Evolutionary conservation across 2,329 filamentous ascomycete species (phyloP), one percentile per base, ranked within the genome.

Genomic region (Xylariaceae sp.): DNA sequence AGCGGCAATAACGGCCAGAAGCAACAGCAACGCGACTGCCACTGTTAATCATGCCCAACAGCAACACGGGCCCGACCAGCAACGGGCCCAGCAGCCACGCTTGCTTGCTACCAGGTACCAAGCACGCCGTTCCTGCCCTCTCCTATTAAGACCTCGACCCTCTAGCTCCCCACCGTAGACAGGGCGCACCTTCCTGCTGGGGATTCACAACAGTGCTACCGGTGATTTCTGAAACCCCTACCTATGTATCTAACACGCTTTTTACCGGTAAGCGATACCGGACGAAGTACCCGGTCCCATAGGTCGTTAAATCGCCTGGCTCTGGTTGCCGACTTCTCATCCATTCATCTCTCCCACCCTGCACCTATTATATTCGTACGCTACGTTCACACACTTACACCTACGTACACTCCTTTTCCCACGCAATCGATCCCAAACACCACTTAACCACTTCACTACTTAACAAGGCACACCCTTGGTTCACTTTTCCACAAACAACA

Each of bases 111-210:
- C 12, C 37, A 48, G 6, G 29, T 37, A 37, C 8, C 35, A 37
- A 7, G 44, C 31, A 6, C 27, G 31, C 31, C 44, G 11, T 41
- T 53, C 50, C 37, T 39, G 31, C 45, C 45, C 34, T 49, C 44
- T 43, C 32, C 35, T 31, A 34, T 29, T 26, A 35, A 35, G 35
- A 19, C 50, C 19, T 52, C 44, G n/a, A 41, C 35, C 42, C 27
- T 50, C 41, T 30, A 19, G 19, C 32, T 34, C 5, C 32, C 32
- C 32, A 49, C 31, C 39, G 19, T 19, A 19, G 19, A 9, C 4
- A 50, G 48, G 44, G 51, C 50, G 48, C 48, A 44, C 52, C 47
- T 59, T 56, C 54, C 51, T 51, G n/a, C 43, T 32, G 31, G 26
- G 26, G 35, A 43, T 46, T 39, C 40, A 49, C 49, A 44, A 50